Base-by-base conservation (phyloP, 73 alveolate species). In the Paramecium sexaurelia region DNA sequence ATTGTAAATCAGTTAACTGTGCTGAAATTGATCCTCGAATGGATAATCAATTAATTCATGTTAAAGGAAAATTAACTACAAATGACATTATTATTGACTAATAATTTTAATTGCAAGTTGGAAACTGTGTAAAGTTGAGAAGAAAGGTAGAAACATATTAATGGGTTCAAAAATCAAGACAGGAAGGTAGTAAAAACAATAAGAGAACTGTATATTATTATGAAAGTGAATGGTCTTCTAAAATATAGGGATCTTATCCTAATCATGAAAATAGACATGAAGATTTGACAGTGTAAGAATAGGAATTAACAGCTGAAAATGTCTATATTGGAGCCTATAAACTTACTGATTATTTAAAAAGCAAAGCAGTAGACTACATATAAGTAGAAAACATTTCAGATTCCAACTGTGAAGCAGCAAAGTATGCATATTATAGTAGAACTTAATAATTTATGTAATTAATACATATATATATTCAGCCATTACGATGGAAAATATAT, bases 151-250 rank as follows among this genome's bases (percentile, higher is more conserved):
- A 71, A 71, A 71, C 56, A 0, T 71, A 33, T 71, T 71, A 29
- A 71, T 71, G 86, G 86, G 56, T 71, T 35, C 7, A 71, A 71
- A 71, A 71, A 37, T 35, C 86, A 35, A 71, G 56, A 71, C 20
- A 61, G 13, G 83, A 61, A 15, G 83, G 83, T 6, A 29, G 47
- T 6, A 71, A 71, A 71, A 71, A 37, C n/a, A 71, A 71, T 71
- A 71, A 71, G 7, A 32, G 56, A 35, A 71, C 86, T 10, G 86
- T 35, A 3, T 32, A 35, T 35, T 71, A 71, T 37, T 71, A 71
- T 71, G 86, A 71, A 10, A 35, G 35, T 20, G 37, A 19, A 71
- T 71, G 86, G 57, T 27, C 32, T 11, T 27, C 43, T 5, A 17
- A 24, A 29, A 6, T 68, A 6, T 5, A 71, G 15, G 86, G 86